Conservation (phyloP, 345 rosid species). For the Moringa oleifera region DNA sequence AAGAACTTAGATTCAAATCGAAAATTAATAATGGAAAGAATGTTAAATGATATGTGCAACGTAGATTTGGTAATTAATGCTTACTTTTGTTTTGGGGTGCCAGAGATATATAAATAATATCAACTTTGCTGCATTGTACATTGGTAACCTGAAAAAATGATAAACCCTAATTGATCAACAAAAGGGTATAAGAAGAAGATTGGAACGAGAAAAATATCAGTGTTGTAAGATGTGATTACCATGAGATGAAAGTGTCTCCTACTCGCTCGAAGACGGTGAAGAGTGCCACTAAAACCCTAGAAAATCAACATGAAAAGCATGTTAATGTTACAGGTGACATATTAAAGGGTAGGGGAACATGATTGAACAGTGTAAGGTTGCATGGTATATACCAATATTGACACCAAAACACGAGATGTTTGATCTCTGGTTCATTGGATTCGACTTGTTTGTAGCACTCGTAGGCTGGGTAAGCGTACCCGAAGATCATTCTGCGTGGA, state of each 20-base stretch:
- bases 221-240: constrained; percentile 31
- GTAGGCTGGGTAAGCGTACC: constrained; percentile 50
- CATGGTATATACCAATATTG: constrained; percentile 38
- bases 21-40: no score
- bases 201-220: not conserved
- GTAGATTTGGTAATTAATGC: no score
- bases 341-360: no score
- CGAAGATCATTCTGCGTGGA: constrained; percentile 42
- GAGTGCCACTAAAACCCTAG: constrained; percentile 60
- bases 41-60: no score
- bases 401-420: constrained; percentile 45
- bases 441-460: constrained; percentile 44
- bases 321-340: no score
- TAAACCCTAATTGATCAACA: constrained; percentile 10
- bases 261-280: constrained; percentile 57
- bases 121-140: constrained; percentile 63
- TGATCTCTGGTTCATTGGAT: constrained; percentile 18
- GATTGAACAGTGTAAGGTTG: not conserved
- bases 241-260: constrained; percentile 60
- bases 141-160: constrained; percentile 46
- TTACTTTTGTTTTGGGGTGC: constrained; percentile 59
- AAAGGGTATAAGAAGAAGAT: not conserved
- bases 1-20: no score
- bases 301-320: not conserved
- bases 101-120: constrained; percentile 55